These are phyloP conservation scores for Collybia mongolica DNA, from an alignment of 768 basidiomycete species.

Conservation along the genomic window DNA sequence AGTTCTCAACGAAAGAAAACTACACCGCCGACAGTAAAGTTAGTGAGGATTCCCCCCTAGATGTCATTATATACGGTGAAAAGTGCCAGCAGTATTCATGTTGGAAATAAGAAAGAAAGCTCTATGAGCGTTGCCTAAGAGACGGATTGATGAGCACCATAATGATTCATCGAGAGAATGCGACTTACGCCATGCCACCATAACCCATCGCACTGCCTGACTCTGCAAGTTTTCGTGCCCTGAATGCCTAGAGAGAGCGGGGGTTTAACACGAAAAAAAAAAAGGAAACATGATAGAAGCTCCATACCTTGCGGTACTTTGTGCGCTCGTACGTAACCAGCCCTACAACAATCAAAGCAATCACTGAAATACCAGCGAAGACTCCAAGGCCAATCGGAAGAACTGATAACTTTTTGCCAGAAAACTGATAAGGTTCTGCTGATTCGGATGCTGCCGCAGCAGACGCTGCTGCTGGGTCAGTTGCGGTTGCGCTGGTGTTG, in stretches of 20 bases:
- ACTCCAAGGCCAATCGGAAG: constrained; percentile 83
- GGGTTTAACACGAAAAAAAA: neutral
- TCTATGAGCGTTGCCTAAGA: constrained; percentile 16
- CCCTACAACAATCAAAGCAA: constrained; percentile 78
- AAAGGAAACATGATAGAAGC: neutral
- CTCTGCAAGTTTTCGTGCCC: constrained; percentile 72
- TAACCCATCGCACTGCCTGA: constrained; percentile 57
- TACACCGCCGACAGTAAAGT: no score
- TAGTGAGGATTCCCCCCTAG: no score
- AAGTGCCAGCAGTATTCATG: constrained; percentile 10
- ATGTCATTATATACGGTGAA: constrained; percentile 7
- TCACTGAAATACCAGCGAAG: constrained; percentile 82
- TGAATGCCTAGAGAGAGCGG: constrained; percentile 54
- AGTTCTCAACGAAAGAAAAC: no score
- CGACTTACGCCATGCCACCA: constrained; percentile 48
- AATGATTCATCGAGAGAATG: neutral
- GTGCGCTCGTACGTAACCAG: constrained; percentile 87
- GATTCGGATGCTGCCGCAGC: constrained; percentile 35
- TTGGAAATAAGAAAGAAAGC: constrained; percentile 7
- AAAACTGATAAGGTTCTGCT: constrained; percentile 53
- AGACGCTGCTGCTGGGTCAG: constrained; percentile 18
- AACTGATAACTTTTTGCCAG: constrained; percentile 72
- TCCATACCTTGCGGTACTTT: constrained; percentile 77
- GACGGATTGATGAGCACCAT: neutral
- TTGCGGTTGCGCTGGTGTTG: constrained; percentile 11